Percentiles rank a stretch among this genome's conserved stretches.
These are phyloP conservation scores for Rubia yunnanensis DNA, from an alignment of 257 asterid species.

Conservation along the genomic window DNA sequence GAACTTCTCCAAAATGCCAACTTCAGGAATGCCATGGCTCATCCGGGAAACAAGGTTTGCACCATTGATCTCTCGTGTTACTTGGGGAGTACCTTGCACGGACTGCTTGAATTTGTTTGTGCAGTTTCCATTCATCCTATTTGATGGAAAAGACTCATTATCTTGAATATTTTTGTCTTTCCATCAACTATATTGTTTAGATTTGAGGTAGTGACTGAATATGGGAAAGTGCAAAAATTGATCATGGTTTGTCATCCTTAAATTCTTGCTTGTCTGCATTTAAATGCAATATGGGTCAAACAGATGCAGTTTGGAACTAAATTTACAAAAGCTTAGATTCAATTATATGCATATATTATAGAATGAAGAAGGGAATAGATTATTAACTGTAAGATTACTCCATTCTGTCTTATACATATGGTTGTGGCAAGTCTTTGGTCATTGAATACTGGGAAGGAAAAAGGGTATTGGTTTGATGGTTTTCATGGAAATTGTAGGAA, in stretches of 20 bases:
- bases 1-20: slow-evolving; percentile 80
- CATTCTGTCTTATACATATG: neutral
- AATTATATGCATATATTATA: neutral
- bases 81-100: neutral
- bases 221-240: neutral
- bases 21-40: slow-evolving; percentile 92
- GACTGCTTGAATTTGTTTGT: neutral
- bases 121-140: neutral
- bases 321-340: neutral
- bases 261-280: neutral
- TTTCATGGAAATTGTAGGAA: slow-evolving; percentile 39
- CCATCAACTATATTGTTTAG: neutral
- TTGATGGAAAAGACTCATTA: neutral
- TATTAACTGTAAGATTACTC: neutral
- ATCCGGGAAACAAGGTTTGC: slow-evolving; percentile 83
- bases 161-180: neutral
- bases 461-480: neutral
- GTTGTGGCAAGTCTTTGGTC: neutral
- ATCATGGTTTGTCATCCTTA: neutral
- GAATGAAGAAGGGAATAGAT: neutral
- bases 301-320: neutral
- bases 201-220: neutral
- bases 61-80: neutral
- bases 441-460: neutral
- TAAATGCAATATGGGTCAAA: neutral